phyloP scores from a whole-genome alignment of 805 yeast species.

The fission yeast (Schizosaccharomyces pombe) region ASM294v3 CU329670.1:3049001-3049500 shows the following conservation, averaged over 20 bases:
- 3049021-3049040: constrained; percentile 61
- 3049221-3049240: constrained; percentile 77
- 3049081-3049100: constrained; percentile 55
- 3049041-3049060: constrained; percentile 65
- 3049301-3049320: constrained; percentile 96
- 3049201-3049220: constrained; percentile 48
- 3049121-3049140: constrained; percentile 55
- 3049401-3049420: constrained; percentile 98
- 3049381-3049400: constrained; percentile 83
- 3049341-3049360: constrained; percentile 87
- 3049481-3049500: constrained; percentile 96
- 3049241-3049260: constrained; percentile 81
- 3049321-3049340: constrained; percentile 93
- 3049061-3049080: constrained; percentile 79
- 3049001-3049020: constrained; percentile 54
- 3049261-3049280: constrained; percentile 92
- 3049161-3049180: constrained; percentile 48
- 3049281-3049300: constrained; percentile 94
- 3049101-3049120: constrained; percentile 32
- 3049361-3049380: constrained; percentile 39
- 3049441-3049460: constrained; percentile 52
- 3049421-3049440: constrained; percentile 89
- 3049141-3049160: constrained; percentile 31
- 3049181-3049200: constrained; percentile 53
- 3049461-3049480: constrained; percentile 80